These are phyloP conservation scores for Scheffersomyces coipomensis DNA, from an alignment of 805 yeast species.

Conservation along the genomic window DNA sequence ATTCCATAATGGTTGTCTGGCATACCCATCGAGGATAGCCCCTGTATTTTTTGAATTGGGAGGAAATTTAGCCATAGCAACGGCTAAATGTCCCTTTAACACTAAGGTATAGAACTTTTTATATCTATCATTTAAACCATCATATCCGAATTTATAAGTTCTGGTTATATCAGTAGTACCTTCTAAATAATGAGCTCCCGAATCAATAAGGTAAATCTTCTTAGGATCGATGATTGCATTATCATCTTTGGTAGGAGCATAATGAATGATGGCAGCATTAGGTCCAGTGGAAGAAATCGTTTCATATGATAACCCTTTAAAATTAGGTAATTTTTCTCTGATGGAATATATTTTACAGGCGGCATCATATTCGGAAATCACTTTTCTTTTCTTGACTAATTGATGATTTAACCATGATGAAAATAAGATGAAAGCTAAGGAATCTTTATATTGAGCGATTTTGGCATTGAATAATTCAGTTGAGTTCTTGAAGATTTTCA, in stretches of 20 bases:
- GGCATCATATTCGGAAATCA: conserved; percentile 64
- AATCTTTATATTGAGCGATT: conserved; percentile 80
- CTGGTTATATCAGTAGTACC: conserved; percentile 98
- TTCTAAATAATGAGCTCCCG: conserved; percentile 89
- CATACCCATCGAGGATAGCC: conserved; percentile 71
- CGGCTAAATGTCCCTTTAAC: conserved; percentile 85
- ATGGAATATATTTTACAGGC: conserved; percentile 57
- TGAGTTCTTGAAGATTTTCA: conserved; percentile 75
- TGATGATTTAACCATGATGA: conserved; percentile 78
- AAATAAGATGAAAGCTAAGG: conserved; percentile 69
- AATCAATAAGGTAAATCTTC: conserved; percentile 74
- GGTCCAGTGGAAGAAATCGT: conserved; percentile 76
- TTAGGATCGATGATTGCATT: conserved; percentile 62
- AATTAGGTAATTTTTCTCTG: conserved; percentile 53
- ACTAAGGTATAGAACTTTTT: conserved; percentile 80
- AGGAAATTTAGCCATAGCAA: conserved; percentile 79
- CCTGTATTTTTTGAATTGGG: conserved; percentile 67
- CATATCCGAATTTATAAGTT: conserved; percentile 63
- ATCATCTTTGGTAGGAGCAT: conserved; percentile 62
- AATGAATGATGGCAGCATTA: conserved; percentile 75
- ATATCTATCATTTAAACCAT: conserved; percentile 46
- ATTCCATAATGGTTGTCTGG: conserved; percentile 79
- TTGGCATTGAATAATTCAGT: conserved; percentile 71
- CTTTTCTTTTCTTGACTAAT: conserved; percentile 36
- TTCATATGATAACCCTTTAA: conserved; percentile 69